These are phyloP conservation scores for Saururus chinensis DNA, from an alignment of 164 flowering plant genomes.

Conservation along the genomic window DNA sequence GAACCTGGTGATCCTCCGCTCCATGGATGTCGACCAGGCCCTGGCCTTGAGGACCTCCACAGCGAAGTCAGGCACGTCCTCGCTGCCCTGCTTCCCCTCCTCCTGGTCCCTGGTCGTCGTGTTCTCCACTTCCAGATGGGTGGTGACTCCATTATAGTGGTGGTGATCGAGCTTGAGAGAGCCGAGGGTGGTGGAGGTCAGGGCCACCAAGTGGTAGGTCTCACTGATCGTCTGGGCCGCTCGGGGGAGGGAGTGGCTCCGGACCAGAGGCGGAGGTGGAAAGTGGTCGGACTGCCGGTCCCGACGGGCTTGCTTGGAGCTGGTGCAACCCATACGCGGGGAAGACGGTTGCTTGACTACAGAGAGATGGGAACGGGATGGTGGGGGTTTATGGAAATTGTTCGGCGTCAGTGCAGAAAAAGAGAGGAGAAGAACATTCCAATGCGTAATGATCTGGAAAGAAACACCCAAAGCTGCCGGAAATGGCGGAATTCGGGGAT, in stretches of 20 bases:
- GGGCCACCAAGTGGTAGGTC: constrained; percentile 49
- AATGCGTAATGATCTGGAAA: not conserved
- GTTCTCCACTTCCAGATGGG: not conserved
- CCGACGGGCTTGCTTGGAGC: constrained; percentile 42
- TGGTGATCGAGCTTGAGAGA: constrained; percentile 31
- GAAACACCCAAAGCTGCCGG: not conserved
- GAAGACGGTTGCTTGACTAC: too few species aligned
- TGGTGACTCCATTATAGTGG: not conserved
- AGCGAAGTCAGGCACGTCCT: constrained; percentile 17
- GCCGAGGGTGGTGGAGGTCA: constrained; percentile 56
- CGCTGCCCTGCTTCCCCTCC: not conserved
- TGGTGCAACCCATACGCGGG: constrained; percentile 64
- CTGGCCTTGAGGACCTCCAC: constrained; percentile 52
- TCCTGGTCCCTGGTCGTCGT: constrained; percentile 1
- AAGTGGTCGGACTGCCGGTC: constrained; percentile 30
- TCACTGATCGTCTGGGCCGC: constrained; percentile 26
- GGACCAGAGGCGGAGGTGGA: constrained; percentile 19
- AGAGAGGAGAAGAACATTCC: not conserved
- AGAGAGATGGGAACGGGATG: too few species aligned
- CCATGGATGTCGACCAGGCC: constrained; percentile 61
- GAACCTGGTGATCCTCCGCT: constrained; percentile 44
- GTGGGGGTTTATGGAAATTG: not conserved
- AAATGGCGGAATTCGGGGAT: not conserved
- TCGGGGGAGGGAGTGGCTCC: constrained; percentile 47
- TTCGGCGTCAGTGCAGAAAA: not conserved